Evolutionary conservation across 2,329 filamentous ascomycete species (phyloP).

Genomic region (Trichoderma breve): DNA sequence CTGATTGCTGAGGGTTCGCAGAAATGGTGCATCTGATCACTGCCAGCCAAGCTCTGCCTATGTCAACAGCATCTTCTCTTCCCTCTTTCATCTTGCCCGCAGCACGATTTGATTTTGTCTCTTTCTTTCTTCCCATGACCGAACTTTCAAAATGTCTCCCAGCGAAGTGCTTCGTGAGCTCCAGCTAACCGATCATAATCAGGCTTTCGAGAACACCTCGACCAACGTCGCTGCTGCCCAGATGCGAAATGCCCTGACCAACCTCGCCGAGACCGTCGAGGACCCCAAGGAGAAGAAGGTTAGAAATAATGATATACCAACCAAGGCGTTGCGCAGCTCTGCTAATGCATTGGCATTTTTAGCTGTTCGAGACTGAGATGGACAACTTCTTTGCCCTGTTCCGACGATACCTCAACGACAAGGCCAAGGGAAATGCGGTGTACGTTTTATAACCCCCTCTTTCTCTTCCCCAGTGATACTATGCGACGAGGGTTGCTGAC

Average conservation of each 20-base stretch:
- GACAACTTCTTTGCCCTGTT: conserved; percentile 99
- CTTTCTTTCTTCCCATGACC: background rate
- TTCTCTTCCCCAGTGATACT: background rate
- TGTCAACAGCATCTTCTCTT: background rate
- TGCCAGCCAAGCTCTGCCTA: background rate
- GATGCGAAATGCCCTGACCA: conserved; percentile 97
- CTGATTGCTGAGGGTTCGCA: background rate
- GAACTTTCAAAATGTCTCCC: conserved; percentile 4
- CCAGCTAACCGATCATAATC: conserved; percentile 29
- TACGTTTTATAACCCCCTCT: conserved; percentile 43
- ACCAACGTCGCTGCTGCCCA: conserved; percentile 97
- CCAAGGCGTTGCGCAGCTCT: background rate
- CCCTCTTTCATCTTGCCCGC: background rate
- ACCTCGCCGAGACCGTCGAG: conserved; percentile 83
- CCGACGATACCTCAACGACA: conserved; percentile 96
- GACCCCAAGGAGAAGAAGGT: conserved; percentile 84
- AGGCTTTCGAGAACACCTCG: conserved; percentile 99
- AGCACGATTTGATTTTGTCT: background rate
- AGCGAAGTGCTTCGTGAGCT: background rate
- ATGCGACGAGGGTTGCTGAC: background rate
- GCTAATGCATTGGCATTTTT: conserved; percentile 21
- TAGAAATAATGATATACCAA: conserved; percentile 22
- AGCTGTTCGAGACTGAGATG: conserved; percentile 98
- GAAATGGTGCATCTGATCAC: background rate
- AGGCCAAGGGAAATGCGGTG: conserved; percentile 94